phyloP scores from a whole-genome alignment of 1,284 basidiomycete species.

The Pseudozyma thailandica region DNA sequence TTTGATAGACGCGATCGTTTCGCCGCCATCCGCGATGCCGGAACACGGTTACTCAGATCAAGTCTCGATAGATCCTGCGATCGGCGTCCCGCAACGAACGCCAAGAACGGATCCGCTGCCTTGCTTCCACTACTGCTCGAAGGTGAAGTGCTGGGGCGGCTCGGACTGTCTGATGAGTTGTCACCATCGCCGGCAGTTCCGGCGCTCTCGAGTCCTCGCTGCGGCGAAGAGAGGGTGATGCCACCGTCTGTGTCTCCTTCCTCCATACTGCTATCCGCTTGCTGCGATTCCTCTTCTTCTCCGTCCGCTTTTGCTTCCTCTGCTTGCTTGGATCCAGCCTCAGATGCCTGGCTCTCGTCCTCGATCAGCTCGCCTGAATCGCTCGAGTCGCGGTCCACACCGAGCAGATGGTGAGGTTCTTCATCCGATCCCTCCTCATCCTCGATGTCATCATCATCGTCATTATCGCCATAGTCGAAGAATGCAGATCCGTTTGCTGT shows the following conservation, averaged over 20 bases:
- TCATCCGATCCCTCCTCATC: conserved; percentile 35
- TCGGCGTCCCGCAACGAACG: conserved; percentile 50
- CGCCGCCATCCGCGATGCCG: neutral
- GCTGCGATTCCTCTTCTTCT: conserved; percentile 12
- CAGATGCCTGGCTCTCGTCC: conserved; percentile 11
- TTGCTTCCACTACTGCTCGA: conserved; percentile 7
- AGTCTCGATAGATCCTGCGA: conserved; percentile 33
- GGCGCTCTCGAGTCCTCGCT: conserved; percentile 20
- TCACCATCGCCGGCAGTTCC: conserved; percentile 1
- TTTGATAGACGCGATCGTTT: conserved; percentile 32
- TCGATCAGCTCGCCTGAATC: conserved; percentile 47
- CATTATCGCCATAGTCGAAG: conserved; percentile 43
- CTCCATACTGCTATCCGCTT: conserved; percentile 40
- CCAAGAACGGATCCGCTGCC: conserved; percentile 51
- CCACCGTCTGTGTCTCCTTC: conserved; percentile 11
- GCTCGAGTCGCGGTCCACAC: conserved; percentile 43
- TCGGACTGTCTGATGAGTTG: conserved; percentile 22
- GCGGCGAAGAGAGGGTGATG: conserved; percentile 44
- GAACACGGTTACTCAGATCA: conserved; percentile 8
- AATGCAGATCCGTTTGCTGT: conserved; percentile 40
- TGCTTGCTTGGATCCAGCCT: conserved; percentile 1
- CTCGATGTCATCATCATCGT: conserved; percentile 31
- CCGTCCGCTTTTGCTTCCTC: neutral
- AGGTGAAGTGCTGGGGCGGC: conserved; percentile 4
- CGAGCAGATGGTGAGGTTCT: conserved; percentile 50